Conservation (phyloP, 139 green algal species). For the Volvox africanus region DNA sequence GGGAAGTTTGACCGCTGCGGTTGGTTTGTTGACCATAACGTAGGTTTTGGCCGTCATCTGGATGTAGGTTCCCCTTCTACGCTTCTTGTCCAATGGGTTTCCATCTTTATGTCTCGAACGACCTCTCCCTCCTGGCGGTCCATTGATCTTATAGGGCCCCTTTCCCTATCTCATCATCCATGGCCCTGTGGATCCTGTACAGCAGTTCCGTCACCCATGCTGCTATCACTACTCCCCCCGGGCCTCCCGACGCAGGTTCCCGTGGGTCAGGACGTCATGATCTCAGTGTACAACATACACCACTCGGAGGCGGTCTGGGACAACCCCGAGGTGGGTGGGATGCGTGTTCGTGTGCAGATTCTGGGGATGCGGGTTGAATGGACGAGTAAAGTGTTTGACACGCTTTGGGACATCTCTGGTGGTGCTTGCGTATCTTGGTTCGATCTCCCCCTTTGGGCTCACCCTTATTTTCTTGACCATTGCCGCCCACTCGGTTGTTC, state of each 20-base stretch:
- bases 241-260: constrained; percentile 64
- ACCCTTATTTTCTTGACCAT: neutral
- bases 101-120: no score
- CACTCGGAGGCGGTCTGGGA: constrained; percentile 87
- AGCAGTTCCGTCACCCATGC: neutral
- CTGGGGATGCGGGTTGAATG: neutral
- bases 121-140: neutral
- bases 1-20: no score
- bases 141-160: neutral
- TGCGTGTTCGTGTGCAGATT: neutral
- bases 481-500: neutral
- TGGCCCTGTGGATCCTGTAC: neutral
- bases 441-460: neutral
- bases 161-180: neutral
- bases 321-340: constrained; percentile 59
- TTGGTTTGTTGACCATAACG: no score
- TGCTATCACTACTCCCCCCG: neutral
- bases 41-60: no score
- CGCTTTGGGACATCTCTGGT: no score
- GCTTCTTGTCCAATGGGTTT: no score
- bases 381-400: neutral
- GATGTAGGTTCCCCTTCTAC: no score
- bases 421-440: neutral
- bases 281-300: constrained; percentile 99
- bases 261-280: constrained; percentile 95